Evolutionary conservation across 148 eudicot species (phyloP).

Genomic region (Pouteria glomerata): DNA sequence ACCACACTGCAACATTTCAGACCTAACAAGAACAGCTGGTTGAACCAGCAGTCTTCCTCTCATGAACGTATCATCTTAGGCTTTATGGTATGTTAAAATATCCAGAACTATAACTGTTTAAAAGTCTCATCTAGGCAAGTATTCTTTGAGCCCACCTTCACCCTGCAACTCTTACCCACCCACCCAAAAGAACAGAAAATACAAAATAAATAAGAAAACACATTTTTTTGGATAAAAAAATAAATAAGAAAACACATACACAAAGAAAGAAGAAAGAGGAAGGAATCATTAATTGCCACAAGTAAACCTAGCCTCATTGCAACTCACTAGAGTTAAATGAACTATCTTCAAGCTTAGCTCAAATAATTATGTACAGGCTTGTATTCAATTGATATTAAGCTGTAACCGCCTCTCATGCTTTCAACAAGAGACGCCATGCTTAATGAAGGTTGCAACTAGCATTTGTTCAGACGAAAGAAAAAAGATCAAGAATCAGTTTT

Average conservation of each 20-base stretch:
- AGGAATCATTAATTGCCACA: background rate
- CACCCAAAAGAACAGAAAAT: background rate
- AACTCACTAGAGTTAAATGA: background rate
- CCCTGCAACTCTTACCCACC: background rate
- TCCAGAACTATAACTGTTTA: background rate
- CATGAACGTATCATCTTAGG: background rate
- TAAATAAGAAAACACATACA: too few relatives aligned
- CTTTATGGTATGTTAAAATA: background rate
- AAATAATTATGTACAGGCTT: background rate
- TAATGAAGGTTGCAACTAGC: background rate
- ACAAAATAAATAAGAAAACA: too few relatives aligned
- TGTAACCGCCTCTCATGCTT: background rate
- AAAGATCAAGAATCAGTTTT: background rate
- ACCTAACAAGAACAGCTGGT: background rate
- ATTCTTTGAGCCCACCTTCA: too few relatives aligned
- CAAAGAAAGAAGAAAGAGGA: too few relatives aligned
- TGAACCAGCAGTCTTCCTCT: background rate
- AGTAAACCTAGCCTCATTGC: background rate
- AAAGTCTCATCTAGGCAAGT: too few relatives aligned
- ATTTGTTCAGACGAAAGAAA: background rate
- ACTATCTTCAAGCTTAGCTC: background rate
- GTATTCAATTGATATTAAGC: background rate
- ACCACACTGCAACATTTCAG: background rate
- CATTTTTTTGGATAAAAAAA: too few relatives aligned
- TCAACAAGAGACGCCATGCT: background rate